A percentile compares a stretch with the other conserved stretches of the same genome.
Evolutionary conservation across 2,329 filamentous ascomycete genomes (phyloP).

Genomic region (Aspergillus luchuensis): DNA sequence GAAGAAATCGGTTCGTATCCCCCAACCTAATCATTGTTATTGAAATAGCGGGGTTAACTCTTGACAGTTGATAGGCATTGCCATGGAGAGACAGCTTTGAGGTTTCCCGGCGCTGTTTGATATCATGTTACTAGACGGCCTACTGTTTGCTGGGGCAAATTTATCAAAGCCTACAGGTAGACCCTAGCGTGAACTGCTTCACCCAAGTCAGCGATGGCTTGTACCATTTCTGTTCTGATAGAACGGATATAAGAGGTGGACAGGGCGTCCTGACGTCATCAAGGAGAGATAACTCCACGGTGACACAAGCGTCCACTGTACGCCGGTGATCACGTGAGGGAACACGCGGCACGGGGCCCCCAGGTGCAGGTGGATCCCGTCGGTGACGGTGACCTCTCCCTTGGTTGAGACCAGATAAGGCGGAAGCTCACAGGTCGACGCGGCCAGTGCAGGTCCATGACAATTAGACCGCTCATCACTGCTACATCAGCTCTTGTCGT

Average conservation of each 20-base stretch:
- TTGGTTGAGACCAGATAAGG: slow-evolving; percentile 12
- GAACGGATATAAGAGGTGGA: no score
- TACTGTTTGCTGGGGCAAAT: neutral
- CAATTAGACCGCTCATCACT: neutral
- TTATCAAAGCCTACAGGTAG: neutral
- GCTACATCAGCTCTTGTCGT: neutral
- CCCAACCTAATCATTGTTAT: neutral
- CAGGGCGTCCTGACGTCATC: slow-evolving; percentile 15
- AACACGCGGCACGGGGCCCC: slow-evolving; percentile 17
- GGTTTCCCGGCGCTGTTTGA: neutral
- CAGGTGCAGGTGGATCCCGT: slow-evolving; percentile 16
- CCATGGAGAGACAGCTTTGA: neutral
- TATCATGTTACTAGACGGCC: neutral
- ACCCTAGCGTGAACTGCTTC: neutral
- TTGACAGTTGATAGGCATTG: neutral
- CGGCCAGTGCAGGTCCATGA: neutral
- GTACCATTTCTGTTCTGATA: no score
- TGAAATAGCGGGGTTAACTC: neutral
- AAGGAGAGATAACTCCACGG: neutral
- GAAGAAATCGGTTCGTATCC: neutral
- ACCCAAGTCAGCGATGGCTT: no score
- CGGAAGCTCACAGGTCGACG: neutral
- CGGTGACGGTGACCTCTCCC: slow-evolving; percentile 12
- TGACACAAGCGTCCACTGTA: neutral
- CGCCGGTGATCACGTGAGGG: slow-evolving; percentile 15